Percentiles rank a stretch among this genome's conserved stretches.
Evolutionary conservation across 306 rosid species (phyloP).

Genomic region (Prunus mira): DNA sequence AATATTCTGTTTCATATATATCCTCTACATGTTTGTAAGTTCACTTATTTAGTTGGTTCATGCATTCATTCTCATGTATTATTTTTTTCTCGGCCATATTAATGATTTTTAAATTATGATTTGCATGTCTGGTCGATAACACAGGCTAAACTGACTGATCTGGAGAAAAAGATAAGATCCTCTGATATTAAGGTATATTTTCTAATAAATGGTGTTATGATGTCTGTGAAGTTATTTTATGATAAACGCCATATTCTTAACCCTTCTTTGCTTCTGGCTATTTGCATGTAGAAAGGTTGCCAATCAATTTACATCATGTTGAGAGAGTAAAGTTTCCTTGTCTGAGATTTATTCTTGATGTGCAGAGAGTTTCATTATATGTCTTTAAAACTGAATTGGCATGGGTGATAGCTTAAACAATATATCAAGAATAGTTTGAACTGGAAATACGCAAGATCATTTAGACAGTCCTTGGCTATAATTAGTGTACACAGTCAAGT

Average conservation of each 20-base stretch:
- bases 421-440: background rate
- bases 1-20: background rate
- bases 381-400: no score
- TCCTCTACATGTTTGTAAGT: background rate
- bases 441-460: background rate
- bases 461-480: background rate
- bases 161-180: slow-evolving; percentile 57
- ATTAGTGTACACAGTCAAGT: background rate
- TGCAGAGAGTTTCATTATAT: no score
- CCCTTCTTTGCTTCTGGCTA: background rate
- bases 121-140: slow-evolving; percentile 10
- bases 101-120: background rate
- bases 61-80: background rate
- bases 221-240: background rate
- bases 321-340: no score
- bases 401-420: background rate
- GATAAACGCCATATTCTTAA: background rate
- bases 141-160: slow-evolving; percentile 64
- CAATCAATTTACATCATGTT: background rate
- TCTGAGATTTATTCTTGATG: no score
- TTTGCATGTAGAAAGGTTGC: background rate
- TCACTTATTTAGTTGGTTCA: background rate
- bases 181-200: slow-evolving; percentile 49
- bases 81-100: background rate
- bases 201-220: background rate